phyloP scores from a whole-genome alignment of 257 asterid species.

The Sherardia arvensis region DNA sequence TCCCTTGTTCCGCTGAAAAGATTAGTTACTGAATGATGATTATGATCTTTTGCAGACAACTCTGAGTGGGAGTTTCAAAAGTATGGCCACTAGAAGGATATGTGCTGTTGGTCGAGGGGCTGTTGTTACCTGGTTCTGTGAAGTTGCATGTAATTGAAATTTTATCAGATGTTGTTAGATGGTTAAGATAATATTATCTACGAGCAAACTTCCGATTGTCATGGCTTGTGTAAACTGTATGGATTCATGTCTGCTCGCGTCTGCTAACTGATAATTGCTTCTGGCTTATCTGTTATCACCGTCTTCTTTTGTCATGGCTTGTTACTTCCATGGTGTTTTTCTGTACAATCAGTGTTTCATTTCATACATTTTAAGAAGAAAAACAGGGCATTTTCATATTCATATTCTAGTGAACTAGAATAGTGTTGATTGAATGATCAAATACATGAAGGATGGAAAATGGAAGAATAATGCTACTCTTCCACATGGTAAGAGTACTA shows the following conservation, averaged over 20 bases:
- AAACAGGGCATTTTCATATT: neutral
- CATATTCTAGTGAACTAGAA: neutral
- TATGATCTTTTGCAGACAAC: slow-evolving; percentile 45
- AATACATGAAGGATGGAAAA: neutral
- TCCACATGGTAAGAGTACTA: neutral
- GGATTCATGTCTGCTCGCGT: neutral
- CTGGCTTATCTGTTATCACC: too few species aligned
- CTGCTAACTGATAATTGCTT: neutral
- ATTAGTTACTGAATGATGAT: neutral
- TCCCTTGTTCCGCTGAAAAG: neutral
- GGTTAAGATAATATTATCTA: too few species aligned
- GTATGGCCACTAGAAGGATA: slow-evolving; percentile 70
- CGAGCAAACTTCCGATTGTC: neutral
- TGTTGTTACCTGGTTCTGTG: neutral
- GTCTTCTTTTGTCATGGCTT: too few species aligned
- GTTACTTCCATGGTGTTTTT: too few species aligned
- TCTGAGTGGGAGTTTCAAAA: slow-evolving; percentile 99
- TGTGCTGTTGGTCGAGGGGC: neutral
- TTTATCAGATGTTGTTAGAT: neutral
- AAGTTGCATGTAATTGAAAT: neutral
- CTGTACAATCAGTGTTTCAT: too few species aligned
- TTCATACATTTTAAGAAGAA: too few species aligned
- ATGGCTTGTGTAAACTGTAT: neutral
- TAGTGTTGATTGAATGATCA: neutral
- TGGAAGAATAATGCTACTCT: neutral